Evolutionary conservation across 441 rosid species (phyloP).

Genomic region (Raphanus hybrid): DNA sequence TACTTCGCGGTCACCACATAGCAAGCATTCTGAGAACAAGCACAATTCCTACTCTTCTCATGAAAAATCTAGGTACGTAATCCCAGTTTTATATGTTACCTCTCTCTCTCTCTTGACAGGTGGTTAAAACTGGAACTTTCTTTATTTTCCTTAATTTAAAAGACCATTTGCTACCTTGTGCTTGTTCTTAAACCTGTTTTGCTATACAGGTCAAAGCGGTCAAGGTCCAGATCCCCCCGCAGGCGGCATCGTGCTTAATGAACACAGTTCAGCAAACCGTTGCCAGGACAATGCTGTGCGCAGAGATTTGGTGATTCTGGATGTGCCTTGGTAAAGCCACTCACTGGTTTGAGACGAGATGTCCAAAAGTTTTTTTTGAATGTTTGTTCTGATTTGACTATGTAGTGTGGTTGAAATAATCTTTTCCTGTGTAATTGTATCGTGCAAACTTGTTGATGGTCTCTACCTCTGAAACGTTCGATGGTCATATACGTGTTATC

Average conservation of each 20-base stretch:
- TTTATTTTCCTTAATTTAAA: conserved; percentile 1
- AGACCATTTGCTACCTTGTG: neutral
- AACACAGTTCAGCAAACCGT: conserved; percentile 8
- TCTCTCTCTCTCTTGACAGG: conserved; percentile 65
- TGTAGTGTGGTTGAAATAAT: neutral
- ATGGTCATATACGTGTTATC: neutral
- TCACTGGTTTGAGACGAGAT: neutral
- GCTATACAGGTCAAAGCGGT: conserved; percentile 64
- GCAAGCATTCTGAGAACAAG: conserved; percentile 99
- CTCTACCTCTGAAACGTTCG: neutral
- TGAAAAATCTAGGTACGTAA: conserved; percentile 69
- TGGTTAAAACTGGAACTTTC: conserved; percentile 47
- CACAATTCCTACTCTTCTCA: conserved; percentile 96
- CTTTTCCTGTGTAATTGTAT: conserved; percentile 14
- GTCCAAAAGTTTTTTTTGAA: conserved; percentile 15
- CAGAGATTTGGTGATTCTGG: neutral
- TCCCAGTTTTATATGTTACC: conserved; percentile 37
- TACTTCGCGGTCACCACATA: conserved; percentile 97
- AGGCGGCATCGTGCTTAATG: conserved; percentile 60
- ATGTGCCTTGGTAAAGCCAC: neutral
- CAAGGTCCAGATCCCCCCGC: conserved; percentile 81
- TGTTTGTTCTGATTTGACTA: conserved; percentile 9
- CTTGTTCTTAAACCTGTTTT: conserved; percentile 30
- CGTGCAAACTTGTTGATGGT: neutral
- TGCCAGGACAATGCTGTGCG: neutral